Evolutionary conservation across 495 filamentous ascomycete species (phyloP).

Genomic region (Aspergillus leporis): DNA sequence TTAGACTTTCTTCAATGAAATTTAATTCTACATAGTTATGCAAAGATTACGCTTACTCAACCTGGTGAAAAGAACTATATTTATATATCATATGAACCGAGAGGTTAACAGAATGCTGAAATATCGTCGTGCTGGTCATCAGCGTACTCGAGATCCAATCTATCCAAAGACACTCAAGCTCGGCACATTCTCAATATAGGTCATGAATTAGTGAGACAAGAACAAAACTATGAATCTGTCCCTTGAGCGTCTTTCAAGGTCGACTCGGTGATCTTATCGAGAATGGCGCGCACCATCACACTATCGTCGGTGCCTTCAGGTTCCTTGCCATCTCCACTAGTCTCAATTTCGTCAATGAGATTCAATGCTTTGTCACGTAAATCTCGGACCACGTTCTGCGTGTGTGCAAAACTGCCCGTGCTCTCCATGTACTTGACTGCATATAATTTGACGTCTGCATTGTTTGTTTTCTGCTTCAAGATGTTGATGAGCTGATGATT

Average conservation of each 20-base stretch:
- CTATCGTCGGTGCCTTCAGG: slow-evolving; percentile 37
- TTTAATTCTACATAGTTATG: background rate
- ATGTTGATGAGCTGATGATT: slow-evolving; percentile 90
- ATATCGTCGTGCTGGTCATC: background rate
- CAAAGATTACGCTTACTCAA: background rate
- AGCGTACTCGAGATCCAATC: background rate
- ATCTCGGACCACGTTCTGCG: slow-evolving; percentile 64
- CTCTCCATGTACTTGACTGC: slow-evolving; percentile 90
- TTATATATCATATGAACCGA: background rate
- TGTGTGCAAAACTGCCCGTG: slow-evolving; percentile 88
- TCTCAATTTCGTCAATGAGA: slow-evolving; percentile 69
- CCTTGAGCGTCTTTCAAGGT: slow-evolving; percentile 33
- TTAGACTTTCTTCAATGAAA: background rate
- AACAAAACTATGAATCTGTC: slow-evolving; percentile 8
- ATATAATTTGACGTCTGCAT: slow-evolving; percentile 87
- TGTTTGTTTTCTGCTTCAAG: slow-evolving; percentile 80
- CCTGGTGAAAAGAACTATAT: background rate
- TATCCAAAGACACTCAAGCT: background rate
- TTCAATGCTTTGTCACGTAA: slow-evolving; percentile 65
- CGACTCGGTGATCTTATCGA: slow-evolving; percentile 48
- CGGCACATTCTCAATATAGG: background rate
- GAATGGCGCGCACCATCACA: slow-evolving; percentile 41
- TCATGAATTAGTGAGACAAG: background rate
- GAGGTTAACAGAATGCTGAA: background rate
- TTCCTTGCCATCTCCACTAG: slow-evolving; percentile 37